Conservation (phyloP, 371 early-diverging fungal genomes). For the Mucor irregularis region DNA sequence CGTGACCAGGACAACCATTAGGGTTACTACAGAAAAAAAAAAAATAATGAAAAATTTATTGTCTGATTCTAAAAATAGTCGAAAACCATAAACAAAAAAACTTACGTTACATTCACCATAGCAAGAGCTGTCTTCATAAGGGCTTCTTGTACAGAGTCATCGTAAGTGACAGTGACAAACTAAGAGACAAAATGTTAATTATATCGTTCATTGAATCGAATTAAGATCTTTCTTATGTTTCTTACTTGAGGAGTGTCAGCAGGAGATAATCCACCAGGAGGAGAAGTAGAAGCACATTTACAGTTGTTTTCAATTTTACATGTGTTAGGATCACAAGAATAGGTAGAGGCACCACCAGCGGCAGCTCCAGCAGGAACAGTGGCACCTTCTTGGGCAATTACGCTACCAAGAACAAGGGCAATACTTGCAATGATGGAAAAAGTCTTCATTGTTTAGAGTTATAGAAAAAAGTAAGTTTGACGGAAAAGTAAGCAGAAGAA, state of each 20-base stretch:
- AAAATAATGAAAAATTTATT: conserved; percentile 5
- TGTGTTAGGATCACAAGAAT: conserved; percentile 57
- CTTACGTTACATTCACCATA: conserved; percentile 46
- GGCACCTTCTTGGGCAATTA: conserved; percentile 42
- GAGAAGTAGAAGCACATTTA: conserved; percentile 59
- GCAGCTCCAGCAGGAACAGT: conserved; percentile 21
- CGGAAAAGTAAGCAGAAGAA: conserved; percentile 1
- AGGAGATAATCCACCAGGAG: conserved; percentile 58
- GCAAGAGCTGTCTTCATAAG: conserved; percentile 30
- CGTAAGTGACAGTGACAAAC: conserved; percentile 70
- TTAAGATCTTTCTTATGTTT: background rate
- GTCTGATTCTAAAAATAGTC: background rate
- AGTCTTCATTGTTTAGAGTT: conserved; percentile 11
- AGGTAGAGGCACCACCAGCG: conserved; percentile 16
- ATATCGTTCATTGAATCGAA: background rate
- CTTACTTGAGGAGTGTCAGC: conserved; percentile 59
- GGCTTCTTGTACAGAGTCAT: conserved; percentile 63
- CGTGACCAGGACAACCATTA: conserved; percentile 65
- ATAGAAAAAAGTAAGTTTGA: background rate
- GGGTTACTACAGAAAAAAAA: conserved; percentile 41
- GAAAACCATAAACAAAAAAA: too few relatives aligned
- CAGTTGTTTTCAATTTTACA: conserved; percentile 64
- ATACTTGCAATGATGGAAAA: conserved; percentile 15
- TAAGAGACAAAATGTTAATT: background rate
- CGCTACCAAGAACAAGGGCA: conserved; percentile 14